A percentile compares a stretch with the other conserved stretches of the same genome.
These are phyloP conservation scores for Malassezia globosa DNA, from an alignment of 1,284 basidiomycete genomes.

Conservation along the genomic window DNA sequence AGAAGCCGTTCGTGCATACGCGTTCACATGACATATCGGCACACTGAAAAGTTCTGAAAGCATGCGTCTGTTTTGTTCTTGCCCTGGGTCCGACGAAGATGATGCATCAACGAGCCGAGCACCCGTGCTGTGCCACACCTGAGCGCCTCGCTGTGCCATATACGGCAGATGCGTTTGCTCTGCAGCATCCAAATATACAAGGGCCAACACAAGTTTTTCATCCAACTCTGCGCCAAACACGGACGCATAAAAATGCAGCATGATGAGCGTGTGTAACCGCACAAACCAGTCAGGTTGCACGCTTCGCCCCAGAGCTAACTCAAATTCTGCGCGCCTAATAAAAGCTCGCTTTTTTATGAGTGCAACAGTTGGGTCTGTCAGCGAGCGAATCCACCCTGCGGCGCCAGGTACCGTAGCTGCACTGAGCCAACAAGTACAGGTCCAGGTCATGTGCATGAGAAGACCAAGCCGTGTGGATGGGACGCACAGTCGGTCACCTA, in stretches of 20 bases:
- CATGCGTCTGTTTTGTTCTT: too few relatives aligned
- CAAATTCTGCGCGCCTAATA: conserved; percentile 5
- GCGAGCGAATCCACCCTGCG: background rate
- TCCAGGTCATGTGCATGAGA: background rate
- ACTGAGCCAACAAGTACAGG: background rate
- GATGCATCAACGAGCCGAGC: conserved; percentile 4
- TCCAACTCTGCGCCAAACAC: background rate
- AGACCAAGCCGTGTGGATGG: background rate
- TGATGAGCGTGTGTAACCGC: background rate
- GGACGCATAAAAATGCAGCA: background rate
- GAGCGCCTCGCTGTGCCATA: background rate
- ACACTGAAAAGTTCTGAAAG: conserved; percentile 28
- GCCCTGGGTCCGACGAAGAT: background rate
- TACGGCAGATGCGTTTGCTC: background rate
- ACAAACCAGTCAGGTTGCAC: background rate
- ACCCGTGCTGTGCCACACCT: conserved; percentile 5
- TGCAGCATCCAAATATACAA: background rate
- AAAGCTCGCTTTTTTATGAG: background rate
- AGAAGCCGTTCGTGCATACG: conserved; percentile 8
- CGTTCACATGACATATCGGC: conserved; percentile 24
- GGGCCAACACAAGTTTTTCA: conserved; percentile 4
- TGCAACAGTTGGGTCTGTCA: background rate
- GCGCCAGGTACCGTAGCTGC: background rate
- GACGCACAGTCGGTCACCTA: background rate
- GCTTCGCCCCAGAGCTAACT: conserved; percentile 1